A percentile compares a stretch with the other conserved stretches of the same genome.
Conservation (phyloP, 2,329 filamentous ascomycete species). For the Arthrobotrys entomopaga region DNA sequence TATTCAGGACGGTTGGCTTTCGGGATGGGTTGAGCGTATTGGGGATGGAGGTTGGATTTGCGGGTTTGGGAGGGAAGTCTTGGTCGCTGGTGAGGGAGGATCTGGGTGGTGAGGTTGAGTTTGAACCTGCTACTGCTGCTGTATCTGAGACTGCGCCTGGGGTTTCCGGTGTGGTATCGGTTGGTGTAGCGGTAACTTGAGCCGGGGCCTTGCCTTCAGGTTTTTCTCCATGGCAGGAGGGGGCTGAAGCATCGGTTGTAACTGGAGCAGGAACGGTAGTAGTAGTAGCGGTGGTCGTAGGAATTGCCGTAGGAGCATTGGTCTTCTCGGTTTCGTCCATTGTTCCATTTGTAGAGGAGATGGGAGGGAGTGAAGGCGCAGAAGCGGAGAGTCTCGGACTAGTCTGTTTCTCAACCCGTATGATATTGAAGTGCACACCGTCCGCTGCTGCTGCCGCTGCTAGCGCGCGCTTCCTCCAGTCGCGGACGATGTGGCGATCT, state of each 20-base stretch:
- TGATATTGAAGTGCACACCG: conserved; percentile 16
- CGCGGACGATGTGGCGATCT: conserved; percentile 72
- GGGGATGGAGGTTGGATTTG: no score
- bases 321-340: no score
- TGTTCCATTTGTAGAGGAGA: background rate
- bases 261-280: conserved; percentile 1
- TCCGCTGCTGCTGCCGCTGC: conserved; percentile 14
- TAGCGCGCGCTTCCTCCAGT: conserved; percentile 60
- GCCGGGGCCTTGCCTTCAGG: background rate
- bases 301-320: background rate
- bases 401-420: background rate
- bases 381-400: background rate
- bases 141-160: no score
- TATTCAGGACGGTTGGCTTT: conserved; percentile 18
- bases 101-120: background rate
- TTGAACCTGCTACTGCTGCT: background rate
- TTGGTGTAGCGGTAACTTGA: background rate
- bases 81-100: conserved; percentile 2
- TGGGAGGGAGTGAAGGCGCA: conserved; percentile 7
- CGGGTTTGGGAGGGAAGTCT: background rate
- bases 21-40: conserved; percentile 3
- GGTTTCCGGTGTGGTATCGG: background rate
- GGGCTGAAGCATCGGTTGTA: conserved; percentile 6
- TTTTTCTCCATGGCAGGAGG: background rate
- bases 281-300: background rate